phyloP scores from a whole-genome alignment of 2,329 filamentous ascomycete species.

The Pestalotiopsis sp. region DNA sequence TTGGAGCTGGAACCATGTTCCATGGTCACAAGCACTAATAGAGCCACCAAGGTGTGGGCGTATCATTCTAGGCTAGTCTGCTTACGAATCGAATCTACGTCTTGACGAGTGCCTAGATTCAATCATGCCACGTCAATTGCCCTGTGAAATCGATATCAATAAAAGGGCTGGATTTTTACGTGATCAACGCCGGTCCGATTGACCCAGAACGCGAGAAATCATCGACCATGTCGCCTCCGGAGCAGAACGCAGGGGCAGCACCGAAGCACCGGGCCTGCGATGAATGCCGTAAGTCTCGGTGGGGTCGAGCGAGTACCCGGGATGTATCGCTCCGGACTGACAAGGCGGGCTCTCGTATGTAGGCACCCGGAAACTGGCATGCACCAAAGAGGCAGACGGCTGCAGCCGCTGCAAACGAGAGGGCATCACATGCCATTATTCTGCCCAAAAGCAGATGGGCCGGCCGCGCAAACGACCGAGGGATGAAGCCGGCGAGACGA shows the following conservation, averaged over 20 bases:
- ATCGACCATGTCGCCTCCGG: slow-evolving; percentile 9
- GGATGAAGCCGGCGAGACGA: slow-evolving; percentile 21
- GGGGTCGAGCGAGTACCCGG: neutral
- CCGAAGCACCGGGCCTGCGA: slow-evolving; percentile 66
- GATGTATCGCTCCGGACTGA: slow-evolving; percentile 3
- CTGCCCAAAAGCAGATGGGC: slow-evolving; percentile 68
- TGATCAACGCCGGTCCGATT: neutral
- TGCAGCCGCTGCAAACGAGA: slow-evolving; percentile 63
- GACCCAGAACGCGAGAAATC: neutral
- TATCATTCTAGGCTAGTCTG: slow-evolving; percentile 2
- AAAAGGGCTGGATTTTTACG: neutral
- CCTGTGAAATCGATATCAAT: neutral
- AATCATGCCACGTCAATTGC: neutral
- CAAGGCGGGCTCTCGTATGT: neutral
- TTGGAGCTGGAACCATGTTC: neutral
- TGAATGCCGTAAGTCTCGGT: slow-evolving; percentile 59
- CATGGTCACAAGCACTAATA: neutral
- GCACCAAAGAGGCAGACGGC: slow-evolving; percentile 62
- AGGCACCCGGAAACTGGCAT: slow-evolving; percentile 67
- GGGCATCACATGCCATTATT: slow-evolving; percentile 61
- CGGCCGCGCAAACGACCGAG: slow-evolving; percentile 60
- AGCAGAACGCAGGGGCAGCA: slow-evolving; percentile 13
- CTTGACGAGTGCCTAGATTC: slow-evolving; percentile 2
- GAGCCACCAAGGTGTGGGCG: neutral
- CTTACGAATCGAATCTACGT: slow-evolving; percentile 8